phyloP scores from a whole-genome alignment of 129 eudicot species.

The Flaveria sonorensis region DNA sequence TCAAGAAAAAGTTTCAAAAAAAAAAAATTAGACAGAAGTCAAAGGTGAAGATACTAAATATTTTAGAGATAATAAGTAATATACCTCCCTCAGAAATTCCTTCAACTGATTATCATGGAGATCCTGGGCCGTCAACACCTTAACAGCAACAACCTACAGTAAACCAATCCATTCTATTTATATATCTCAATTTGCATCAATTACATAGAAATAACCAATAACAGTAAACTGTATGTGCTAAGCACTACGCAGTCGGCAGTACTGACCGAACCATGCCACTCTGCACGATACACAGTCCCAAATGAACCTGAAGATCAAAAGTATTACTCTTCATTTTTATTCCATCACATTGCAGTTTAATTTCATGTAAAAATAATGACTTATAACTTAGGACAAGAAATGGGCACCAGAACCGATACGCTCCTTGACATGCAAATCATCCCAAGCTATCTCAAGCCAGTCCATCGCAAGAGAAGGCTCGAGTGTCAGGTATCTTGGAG shows the following conservation, averaged over 20 bases:
- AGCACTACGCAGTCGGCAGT: constrained; percentile 37
- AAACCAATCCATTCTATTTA: background rate
- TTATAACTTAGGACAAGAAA: background rate
- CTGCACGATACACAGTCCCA: constrained; percentile 98
- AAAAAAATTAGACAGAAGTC: background rate
- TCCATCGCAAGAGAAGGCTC: constrained; percentile 97
- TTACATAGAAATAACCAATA: background rate
- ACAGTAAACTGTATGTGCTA: constrained; percentile 9
- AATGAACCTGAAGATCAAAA: constrained; percentile 61
- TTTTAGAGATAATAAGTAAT: background rate
- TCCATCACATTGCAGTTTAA: constrained; percentile 11
- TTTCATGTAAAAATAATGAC: background rate
- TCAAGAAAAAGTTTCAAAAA: too few relatives aligned
- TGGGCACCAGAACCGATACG: constrained; percentile 89
- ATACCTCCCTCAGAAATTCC: constrained; percentile 93
- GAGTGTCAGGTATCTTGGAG: constrained; percentile 70
- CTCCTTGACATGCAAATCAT: constrained; percentile 83
- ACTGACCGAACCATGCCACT: constrained; percentile 99
- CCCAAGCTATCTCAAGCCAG: constrained; percentile 98
- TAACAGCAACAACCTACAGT: constrained; percentile 88
- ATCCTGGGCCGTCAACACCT: constrained; percentile 79
- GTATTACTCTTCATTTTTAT: constrained; percentile 12
- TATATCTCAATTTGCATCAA: background rate
- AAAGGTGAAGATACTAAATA: background rate
- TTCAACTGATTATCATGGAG: constrained; percentile 78